Base-by-base conservation (phyloP, 2,329 filamentous ascomycete genomes). In the Seiridium unicorne region DNA sequence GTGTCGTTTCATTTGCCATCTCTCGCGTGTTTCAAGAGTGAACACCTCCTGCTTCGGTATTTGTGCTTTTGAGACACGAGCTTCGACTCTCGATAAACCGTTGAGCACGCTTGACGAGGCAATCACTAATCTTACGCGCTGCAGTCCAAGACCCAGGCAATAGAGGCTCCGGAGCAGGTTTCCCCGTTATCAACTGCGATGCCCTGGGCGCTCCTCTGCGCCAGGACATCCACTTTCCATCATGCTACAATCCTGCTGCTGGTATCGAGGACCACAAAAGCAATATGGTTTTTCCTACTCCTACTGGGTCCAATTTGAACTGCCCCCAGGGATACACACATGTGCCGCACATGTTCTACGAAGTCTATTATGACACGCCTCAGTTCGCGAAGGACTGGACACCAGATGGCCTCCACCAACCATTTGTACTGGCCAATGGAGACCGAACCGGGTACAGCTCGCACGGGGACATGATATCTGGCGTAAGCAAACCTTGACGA, bases 401-500 rank as follows among this genome's bases (percentile, higher is more conserved):
- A 13, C 75, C 77, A 51, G 77, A 81, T 64, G 77, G 81, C 61
- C 84, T 82, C 66, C 70, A 69, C 34, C 83, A 85, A 75, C 87
- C 87, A 10, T 91, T 91, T 67, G 85, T 91, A 57, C 83, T 90
- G 46, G 79, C 88, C 64, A 87, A 87, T 69, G 89, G 89, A 48
- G 89, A 93, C 60, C 77, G 81, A 18, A 90, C 89, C 7, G 90
- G 89, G 59, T 91, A 84, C 76, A 85, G 85, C 67, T 83, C 83
- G 62, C 89, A 92, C 73, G 89, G 81, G 53, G 89, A 93, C 73
- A 92, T 93, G 76, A 74, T 89, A 64, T 85, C 89, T 63, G 89
- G 84, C 18, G 18, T 26, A 26, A 26, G 18, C 18, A 26, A 26
- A 26, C 18, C 18, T 26, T 26, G 18, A 26, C 18, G 2, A 26